Conservation (phyloP, 352 stramenopile species). For the Phytophthora citricola region DNA sequence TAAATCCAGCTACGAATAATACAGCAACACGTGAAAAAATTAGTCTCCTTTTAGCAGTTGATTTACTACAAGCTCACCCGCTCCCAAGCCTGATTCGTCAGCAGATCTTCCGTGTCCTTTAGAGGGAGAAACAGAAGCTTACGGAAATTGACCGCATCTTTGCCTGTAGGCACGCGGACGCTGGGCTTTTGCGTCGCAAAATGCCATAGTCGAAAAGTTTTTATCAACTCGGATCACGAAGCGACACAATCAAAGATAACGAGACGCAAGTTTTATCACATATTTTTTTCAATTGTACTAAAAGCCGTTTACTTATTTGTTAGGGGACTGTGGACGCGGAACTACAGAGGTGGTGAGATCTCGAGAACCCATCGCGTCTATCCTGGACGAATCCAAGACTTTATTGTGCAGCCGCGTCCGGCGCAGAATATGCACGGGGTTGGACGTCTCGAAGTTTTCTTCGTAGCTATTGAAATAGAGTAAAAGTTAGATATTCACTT, state of each 20-base stretch:
- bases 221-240: constrained; percentile 12
- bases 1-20: constrained; percentile 61
- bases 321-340: constrained; percentile 19
- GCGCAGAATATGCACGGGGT: constrained; percentile 79
- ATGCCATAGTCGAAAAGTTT: constrained; percentile 45
- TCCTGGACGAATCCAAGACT: constrained; percentile 62
- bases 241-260: constrained; percentile 30
- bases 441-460: constrained; percentile 78
- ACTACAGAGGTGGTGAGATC: constrained; percentile 28
- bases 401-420: constrained; percentile 79
- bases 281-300: constrained; percentile 13
- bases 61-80: constrained; percentile 35
- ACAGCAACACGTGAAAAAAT: not conserved
- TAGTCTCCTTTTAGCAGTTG: not conserved
- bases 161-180: constrained; percentile 73
- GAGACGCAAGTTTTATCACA: constrained; percentile 5
- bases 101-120: constrained; percentile 70
- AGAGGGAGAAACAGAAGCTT: constrained; percentile 81
- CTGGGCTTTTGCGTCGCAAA: constrained; percentile 74
- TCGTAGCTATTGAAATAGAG: constrained; percentile 46
- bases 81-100: constrained; percentile 76
- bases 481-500: not conserved
- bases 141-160: constrained; percentile 79
- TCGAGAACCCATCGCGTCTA: constrained; percentile 23
- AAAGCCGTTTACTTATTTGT: constrained; percentile 28